Conservation (phyloP, 2,329 filamentous ascomycete species). For the Arthrobotrys iridis region DNA sequence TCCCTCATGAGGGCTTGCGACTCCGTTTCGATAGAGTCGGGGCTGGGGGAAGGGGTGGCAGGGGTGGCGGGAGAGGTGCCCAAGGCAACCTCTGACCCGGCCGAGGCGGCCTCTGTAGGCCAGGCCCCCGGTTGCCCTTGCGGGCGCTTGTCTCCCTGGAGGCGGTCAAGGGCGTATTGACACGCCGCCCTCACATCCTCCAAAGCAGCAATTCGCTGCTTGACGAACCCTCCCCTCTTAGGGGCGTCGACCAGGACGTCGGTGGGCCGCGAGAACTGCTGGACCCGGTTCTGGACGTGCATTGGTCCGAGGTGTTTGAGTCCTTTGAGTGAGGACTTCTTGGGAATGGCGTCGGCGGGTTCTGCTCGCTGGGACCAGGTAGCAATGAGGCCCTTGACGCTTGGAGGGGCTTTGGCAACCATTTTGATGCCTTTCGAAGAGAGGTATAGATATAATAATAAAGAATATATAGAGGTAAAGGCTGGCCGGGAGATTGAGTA, state of each 20-base stretch:
- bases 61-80: not conserved
- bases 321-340: not conserved
- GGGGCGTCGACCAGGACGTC: not conserved
- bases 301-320: conserved; percentile 13
- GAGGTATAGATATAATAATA: no score
- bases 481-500: no score
- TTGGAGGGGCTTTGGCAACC: conserved; percentile 10
- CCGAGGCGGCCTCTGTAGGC: not conserved
- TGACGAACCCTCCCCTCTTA: conserved; percentile 12
- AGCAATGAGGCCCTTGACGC: conserved; percentile 26
- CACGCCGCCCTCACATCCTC: conserved; percentile 4
- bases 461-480: not conserved
- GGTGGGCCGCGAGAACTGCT: conserved; percentile 9
- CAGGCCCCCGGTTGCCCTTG: not conserved
- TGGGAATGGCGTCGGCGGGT: not conserved
- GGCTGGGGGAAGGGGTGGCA: not conserved
- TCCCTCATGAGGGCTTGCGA: conserved; percentile 25
- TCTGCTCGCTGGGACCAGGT: conserved; percentile 25
- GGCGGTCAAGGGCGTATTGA: conserved; percentile 7
- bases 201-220: conserved; percentile 31
- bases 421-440: not conserved
- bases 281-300: not conserved
- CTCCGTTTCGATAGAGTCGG: conserved; percentile 11
- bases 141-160: not conserved
- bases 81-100: not conserved